Conservation (phyloP, 371 early-diverging fungal species). For the Gilbertella persicaria region DNA sequence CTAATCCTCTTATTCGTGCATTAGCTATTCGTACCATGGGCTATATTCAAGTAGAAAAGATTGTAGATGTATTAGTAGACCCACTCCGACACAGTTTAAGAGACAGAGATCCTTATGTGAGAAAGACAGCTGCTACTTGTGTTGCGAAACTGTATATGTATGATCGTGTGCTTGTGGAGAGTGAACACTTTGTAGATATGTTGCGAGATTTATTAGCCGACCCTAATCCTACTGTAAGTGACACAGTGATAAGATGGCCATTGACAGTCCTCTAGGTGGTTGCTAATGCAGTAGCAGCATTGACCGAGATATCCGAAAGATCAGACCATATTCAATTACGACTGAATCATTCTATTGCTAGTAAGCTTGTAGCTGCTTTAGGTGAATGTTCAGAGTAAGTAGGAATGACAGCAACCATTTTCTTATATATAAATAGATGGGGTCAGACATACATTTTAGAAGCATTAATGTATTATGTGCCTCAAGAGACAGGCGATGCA, state of each 20-base stretch:
- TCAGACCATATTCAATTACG: constrained; percentile 72
- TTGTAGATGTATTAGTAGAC: constrained; percentile 79
- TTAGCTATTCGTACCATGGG: constrained; percentile 95
- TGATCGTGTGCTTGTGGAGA: constrained; percentile 63
- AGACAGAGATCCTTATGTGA: constrained; percentile 88
- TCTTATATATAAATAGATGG: constrained; percentile 64
- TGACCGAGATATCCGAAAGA: constrained; percentile 87
- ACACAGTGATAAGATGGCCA: too few relatives aligned
- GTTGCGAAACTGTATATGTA: constrained; percentile 81
- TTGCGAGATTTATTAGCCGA: constrained; percentile 91
- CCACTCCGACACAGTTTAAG: constrained; percentile 71
- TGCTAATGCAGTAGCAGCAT: constrained; percentile 89
- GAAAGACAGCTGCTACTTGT: constrained; percentile 95
- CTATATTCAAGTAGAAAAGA: constrained; percentile 89
- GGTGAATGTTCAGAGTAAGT: constrained; percentile 94
- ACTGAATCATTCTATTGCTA: constrained; percentile 75
- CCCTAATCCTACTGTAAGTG: constrained; percentile 90
- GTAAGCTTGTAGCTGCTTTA: constrained; percentile 85
- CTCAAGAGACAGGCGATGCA: constrained; percentile 86
- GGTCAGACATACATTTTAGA: constrained; percentile 91
- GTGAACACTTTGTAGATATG: constrained; percentile 79
- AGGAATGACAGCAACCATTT: too few relatives aligned
- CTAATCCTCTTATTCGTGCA: constrained; percentile 91
- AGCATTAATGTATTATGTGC: constrained; percentile 83
- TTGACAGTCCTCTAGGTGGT: constrained; percentile 71